These are phyloP conservation scores for Trichosporon sp. DNA, from an alignment of 1,284 basidiomycete genomes.

Conservation along the genomic window DNA sequence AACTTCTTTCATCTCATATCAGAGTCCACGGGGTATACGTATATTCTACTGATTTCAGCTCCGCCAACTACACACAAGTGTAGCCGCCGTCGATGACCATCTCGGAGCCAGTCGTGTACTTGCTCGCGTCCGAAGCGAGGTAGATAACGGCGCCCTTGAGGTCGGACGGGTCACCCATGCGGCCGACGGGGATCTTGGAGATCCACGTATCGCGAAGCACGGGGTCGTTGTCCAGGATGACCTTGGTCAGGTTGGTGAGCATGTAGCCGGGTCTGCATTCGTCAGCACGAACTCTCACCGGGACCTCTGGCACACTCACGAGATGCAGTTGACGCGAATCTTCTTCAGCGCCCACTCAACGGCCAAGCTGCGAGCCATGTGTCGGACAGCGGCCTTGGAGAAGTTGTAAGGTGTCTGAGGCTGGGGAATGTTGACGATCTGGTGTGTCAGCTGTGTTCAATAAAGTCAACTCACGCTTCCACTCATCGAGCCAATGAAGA, in stretches of 20 bases:
- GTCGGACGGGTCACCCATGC: conserved; percentile 51
- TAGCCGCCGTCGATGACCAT: conserved; percentile 26
- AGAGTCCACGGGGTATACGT: neutral
- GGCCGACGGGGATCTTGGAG: conserved; percentile 73
- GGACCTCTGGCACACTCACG: conserved; percentile 20
- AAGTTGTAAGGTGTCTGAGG: conserved; percentile 93
- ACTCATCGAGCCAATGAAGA: conserved; percentile 86
- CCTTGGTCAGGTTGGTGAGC: conserved; percentile 77
- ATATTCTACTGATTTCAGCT: neutral
- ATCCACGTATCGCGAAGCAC: conserved; percentile 80
- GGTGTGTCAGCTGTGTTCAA: neutral
- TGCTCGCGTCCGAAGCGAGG: conserved; percentile 43
- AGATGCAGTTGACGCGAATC: conserved; percentile 53
- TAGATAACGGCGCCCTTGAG: conserved; percentile 52
- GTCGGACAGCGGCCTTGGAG: conserved; percentile 58
- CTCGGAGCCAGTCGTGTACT: conserved; percentile 31
- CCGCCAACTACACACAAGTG: conserved; percentile 20
- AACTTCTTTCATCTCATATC: too few relatives aligned
- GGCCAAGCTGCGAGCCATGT: conserved; percentile 53
- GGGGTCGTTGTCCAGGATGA: conserved; percentile 64
- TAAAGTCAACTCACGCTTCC: conserved; percentile 60
- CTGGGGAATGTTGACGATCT: conserved; percentile 84
- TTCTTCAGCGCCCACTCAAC: conserved; percentile 54
- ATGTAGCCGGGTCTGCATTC: conserved; percentile 80
- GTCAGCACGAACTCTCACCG: neutral